phyloP scores from a whole-genome alignment of 805 yeast species.

The Priceomyces haplophilus region DNA sequence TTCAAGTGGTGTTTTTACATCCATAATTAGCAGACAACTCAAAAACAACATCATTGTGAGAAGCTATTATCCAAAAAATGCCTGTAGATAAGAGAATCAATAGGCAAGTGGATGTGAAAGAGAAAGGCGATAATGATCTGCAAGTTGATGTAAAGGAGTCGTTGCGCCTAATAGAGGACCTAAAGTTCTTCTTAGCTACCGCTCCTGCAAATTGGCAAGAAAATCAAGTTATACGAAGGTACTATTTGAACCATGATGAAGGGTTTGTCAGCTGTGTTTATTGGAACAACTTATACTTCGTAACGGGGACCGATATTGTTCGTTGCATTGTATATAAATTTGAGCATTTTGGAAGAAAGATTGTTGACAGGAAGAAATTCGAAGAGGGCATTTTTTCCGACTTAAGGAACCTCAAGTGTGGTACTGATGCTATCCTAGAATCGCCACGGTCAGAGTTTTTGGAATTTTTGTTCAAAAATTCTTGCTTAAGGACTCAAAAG shows the following conservation, averaged over 20 bases:
- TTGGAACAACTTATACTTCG: conserved; percentile 86
- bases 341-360: conserved; percentile 83
- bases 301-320: conserved; percentile 95
- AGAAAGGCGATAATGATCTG: conserved; percentile 4
- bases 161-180: conserved; percentile 63
- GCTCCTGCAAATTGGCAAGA: conserved; percentile 96
- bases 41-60: too few relatives aligned
- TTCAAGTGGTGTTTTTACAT: too few relatives aligned
- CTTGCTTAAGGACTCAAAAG: conserved; percentile 89
- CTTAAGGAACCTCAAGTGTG: conserved; percentile 79
- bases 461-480: conserved; percentile 78
- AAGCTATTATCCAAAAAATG: background rate
- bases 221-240: conserved; percentile 81
- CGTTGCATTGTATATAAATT: conserved; percentile 86
- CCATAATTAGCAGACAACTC: too few relatives aligned
- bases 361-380: conserved; percentile 85
- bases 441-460: conserved; percentile 82
- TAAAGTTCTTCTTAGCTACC: conserved; percentile 82
- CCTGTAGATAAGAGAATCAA: background rate
- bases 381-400: conserved; percentile 97
- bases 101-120: background rate
- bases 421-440: conserved; percentile 83
- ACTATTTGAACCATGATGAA: conserved; percentile 81
- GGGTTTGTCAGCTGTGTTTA: conserved; percentile 89
- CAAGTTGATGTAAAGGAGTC: conserved; percentile 38